Base-by-base conservation (phyloP, 2,329 filamentous ascomycete genomes). In the Keithomyces neogunnii region DNA sequence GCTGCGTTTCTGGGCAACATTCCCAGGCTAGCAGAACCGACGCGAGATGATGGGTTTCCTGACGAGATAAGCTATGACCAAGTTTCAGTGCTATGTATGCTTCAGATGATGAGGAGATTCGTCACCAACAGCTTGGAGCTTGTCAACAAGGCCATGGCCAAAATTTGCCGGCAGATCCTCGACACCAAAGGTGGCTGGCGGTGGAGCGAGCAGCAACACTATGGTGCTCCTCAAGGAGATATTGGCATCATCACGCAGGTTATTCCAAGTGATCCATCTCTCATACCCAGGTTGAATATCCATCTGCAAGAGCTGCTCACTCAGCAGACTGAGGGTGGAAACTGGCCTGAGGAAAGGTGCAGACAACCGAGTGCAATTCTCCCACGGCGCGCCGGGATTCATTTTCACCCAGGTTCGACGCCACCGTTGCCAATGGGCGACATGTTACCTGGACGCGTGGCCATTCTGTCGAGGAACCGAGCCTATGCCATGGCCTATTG, bases 221-320 rank as follows among this genome's bases (percentile, higher is more conserved):
- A 86, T 36, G 86, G 85, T 1, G 81, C 84, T 4, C 80, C 77
- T 0, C 84, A 89, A 60, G 86, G 86, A 6, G 75, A 79, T 10
- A 78, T 88, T 30, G 83, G 85, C 4, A 87, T 86, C 62, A 74
- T 89, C 51, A 82, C 80, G n/a, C 85, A 89, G 63, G 69, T 88
- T 11, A 74, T 86, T 2, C 69, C 78, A 28, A 81, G 81, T 2
- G 74, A 76, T 51, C 76, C 80, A 0, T 66, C 69, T 4, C 73
- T 78, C 55, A 81, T 82, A 1, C 63, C 72, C 1, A 71, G 73
- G 45, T 66, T 88, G 3, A 73, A 78, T 55, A 66, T 67, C 3
- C 72, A 78, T 26, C 62, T 88, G 4, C 70, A 72, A 1, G 71
- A 72, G 8, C 61, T 88, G 9, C 69, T 89, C 3, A 74, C 74